Percentiles rank a stretch among this genome's conserved stretches.
Conservation (phyloP, 768 basidiomycete genomes). For the Hericium erinaceus region DNA sequence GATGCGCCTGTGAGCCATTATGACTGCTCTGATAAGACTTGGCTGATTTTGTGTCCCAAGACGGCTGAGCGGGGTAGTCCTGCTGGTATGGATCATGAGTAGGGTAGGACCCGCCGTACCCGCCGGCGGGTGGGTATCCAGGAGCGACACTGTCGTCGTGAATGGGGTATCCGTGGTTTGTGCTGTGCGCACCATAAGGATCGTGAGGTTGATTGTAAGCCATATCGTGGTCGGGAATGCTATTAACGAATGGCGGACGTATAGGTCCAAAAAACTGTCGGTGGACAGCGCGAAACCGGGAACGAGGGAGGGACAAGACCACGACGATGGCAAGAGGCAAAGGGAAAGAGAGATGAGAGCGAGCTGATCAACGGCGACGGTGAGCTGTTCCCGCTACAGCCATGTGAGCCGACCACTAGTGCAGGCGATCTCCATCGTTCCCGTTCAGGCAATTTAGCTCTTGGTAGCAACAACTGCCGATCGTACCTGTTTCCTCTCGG, state of each 20-base stretch:
- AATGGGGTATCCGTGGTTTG: background rate
- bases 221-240: constrained; percentile 11
- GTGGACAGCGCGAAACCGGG: background rate
- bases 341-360: constrained; percentile 6
- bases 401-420: no score
- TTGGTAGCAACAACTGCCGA: no score
- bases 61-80: constrained; percentile 16
- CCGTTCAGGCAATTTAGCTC: no score
- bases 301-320: background rate
- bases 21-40: constrained; percentile 59
- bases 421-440: no score
- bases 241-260: background rate
- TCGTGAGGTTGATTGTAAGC: constrained; percentile 21
- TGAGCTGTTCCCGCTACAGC: no score
- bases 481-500: no score
- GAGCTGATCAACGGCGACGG: no score
- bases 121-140: constrained; percentile 13
- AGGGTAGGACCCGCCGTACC: constrained; percentile 3
- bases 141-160: constrained; percentile 6
- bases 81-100: constrained; percentile 3
- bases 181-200: constrained; percentile 12
- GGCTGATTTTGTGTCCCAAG: constrained; percentile 43
- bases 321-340: background rate
- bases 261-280: background rate
- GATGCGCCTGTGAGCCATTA: constrained; percentile 64